Evolutionary conservation across 2,329 filamentous ascomycete species (phyloP), one percentile per base, ranked within the genome.

Genomic region (Cytospora leucostoma): DNA sequence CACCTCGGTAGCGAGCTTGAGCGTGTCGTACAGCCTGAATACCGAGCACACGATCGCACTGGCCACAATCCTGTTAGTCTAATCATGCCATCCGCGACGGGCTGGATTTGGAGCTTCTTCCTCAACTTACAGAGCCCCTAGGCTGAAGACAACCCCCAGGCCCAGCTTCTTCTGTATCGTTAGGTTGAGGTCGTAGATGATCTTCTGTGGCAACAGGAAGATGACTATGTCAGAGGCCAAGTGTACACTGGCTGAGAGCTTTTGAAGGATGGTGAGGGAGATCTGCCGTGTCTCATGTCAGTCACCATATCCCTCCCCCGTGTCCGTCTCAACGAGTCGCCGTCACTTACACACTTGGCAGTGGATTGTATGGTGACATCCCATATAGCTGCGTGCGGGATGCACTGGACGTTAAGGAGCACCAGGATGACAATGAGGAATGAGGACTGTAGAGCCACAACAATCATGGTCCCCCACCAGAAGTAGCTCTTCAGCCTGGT

Each of bases 1-100:
- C 27, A 27, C 2, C 27, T 27, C 27, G 27, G 27, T 27, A 27
- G 27, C 27, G 27, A 27, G 27, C 27, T 27, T 27, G 27, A 27
- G 27, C 27, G 27, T 27, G 27, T 27, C 27, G 27, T 27, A 27
- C 6, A 80, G 67, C 15, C 78, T 74, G 63, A 80, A 74, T 34
- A 68, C 69, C 13, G 78, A 78, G 1, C 77, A 71, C 15, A 79
- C 59, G 27, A 72, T 78, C n/a, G 77, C 78, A 7, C 78, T 80
- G 53, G 59, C 15, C 53, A 44, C 19, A n/a, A 3, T 27, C 27
- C 27, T 6, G 33, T 56, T 44, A 63, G 40, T 10, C 38, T 50
- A 40, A 27, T 27, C 27, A 27, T 27, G 27, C 4, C 17, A 34
- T 53, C 35, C 19, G 37, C 19, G 21, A 12, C 4, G 44, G 32